phyloP scores from a whole-genome alignment of 2,329 filamentous ascomycete species.

The Colletotrichum paranaense region DNA sequence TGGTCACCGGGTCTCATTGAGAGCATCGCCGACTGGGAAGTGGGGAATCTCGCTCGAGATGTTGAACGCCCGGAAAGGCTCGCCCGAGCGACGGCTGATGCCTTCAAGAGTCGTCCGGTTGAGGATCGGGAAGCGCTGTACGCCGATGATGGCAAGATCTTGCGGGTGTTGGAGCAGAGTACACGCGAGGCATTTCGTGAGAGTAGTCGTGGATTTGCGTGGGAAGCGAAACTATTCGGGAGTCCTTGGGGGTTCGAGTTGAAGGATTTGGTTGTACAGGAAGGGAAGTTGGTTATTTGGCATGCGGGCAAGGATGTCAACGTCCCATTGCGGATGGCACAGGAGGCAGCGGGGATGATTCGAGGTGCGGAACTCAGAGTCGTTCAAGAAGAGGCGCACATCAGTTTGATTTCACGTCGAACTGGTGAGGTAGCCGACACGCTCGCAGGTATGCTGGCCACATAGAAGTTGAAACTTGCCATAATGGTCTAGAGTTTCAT shows the following conservation, averaged over 20 bases:
- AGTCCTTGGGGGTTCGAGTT: slow-evolving; percentile 37
- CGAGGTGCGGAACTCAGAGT: neutral
- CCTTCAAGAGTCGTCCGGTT: slow-evolving; percentile 11
- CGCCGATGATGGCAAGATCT: neutral
- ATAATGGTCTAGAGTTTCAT: neutral
- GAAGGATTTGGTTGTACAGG: slow-evolving; percentile 10
- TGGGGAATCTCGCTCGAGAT: neutral
- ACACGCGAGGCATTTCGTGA: neutral
- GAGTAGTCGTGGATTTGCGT: neutral
- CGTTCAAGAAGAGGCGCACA: neutral
- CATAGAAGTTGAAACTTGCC: neutral
- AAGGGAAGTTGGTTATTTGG: slow-evolving; percentile 21
- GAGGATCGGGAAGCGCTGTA: slow-evolving; percentile 40
- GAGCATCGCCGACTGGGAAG: slow-evolving; percentile 3
- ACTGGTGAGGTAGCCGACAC: neutral
- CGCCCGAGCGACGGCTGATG: neutral
- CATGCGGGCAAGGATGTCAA: slow-evolving; percentile 23
- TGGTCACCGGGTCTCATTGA: slow-evolving; percentile 17
- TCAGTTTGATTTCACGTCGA: neutral
- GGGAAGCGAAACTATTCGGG: slow-evolving; percentile 26
- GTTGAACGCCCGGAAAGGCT: neutral
- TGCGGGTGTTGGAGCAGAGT: neutral
- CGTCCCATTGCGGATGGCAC: slow-evolving; percentile 7
- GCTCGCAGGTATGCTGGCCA: neutral
- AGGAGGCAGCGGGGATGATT: neutral